A percentile compares a stretch with the other conserved stretches of the same genome.
phyloP scores from a whole-genome alignment of 495 filamentous ascomycete species.

The Xylaria scruposa region DNA sequence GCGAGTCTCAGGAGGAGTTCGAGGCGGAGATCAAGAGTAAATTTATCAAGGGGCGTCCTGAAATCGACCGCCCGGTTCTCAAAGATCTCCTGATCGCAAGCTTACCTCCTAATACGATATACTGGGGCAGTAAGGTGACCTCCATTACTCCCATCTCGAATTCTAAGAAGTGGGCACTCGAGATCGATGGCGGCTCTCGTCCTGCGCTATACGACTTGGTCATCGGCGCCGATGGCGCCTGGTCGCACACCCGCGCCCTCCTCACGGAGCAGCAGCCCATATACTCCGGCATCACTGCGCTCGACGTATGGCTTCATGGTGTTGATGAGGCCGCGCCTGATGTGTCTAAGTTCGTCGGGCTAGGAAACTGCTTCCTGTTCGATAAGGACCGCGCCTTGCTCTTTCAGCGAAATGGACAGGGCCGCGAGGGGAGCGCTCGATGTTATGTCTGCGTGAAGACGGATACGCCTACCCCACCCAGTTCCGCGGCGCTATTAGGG shows the following conservation, averaged over 20 bases:
- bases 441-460: conserved; percentile 49
- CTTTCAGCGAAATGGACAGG: conserved; percentile 54
- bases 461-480: conserved; percentile 29
- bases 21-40: conserved; percentile 1
- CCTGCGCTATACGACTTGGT: conserved; percentile 16
- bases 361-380: conserved; percentile 53
- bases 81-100: conserved; percentile 47
- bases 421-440: conserved; percentile 39
- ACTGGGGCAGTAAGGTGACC: conserved; percentile 53
- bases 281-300: conserved; percentile 54
- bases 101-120: conserved; percentile 49
- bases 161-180: conserved; percentile 40
- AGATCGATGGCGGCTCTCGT: conserved; percentile 43
- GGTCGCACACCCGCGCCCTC: conserved; percentile 58
- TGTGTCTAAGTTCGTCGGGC: conserved; percentile 48
- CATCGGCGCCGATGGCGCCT: conserved; percentile 66
- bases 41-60: conserved; percentile 48
- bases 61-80: conserved; percentile 54
- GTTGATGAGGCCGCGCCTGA: conserved; percentile 28
- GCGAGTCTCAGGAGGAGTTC: conserved; percentile 17
- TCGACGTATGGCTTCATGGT: conserved; percentile 48
- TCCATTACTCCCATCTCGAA: conserved; percentile 25
- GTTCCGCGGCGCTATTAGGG: conserved; percentile 34
- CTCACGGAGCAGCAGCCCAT: conserved; percentile 55
- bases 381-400: conserved; percentile 47